phyloP scores from a whole-genome alignment of 768 basidiomycete species.

The Psilocybe azurescens region DNA sequence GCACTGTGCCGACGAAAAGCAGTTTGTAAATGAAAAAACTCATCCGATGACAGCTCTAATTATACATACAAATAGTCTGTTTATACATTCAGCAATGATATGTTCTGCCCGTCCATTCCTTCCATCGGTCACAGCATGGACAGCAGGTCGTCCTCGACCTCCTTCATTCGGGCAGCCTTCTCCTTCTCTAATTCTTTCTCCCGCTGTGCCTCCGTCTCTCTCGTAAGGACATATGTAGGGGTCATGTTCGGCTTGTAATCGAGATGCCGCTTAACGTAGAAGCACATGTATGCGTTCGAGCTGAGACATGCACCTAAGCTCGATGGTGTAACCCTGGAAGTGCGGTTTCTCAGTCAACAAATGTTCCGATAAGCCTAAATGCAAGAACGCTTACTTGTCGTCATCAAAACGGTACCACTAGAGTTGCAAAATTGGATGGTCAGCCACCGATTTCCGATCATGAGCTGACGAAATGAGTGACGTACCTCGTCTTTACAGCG shows the following conservation, averaged over 20 bases:
- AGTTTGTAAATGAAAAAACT: background rate
- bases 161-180: slow-evolving; percentile 56
- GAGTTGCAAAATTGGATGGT: slow-evolving; percentile 2
- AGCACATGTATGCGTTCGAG: slow-evolving; percentile 92
- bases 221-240: slow-evolving; percentile 68
- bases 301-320: slow-evolving; percentile 68
- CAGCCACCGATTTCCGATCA: background rate
- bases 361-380: slow-evolving; percentile 2
- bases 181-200: slow-evolving; percentile 53
- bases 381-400: slow-evolving; percentile 68
- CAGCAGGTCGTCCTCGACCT: slow-evolving; percentile 62
- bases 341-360: slow-evolving; percentile 1
- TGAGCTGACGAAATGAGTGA: slow-evolving; percentile 14
- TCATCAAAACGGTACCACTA: slow-evolving; percentile 97
- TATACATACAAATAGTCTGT: background rate
- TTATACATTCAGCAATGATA: background rate
- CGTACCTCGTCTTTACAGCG: slow-evolving; percentile 85
- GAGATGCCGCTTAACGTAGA: slow-evolving; percentile 89
- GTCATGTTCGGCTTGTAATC: slow-evolving; percentile 79
- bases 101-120: background rate
- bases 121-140: slow-evolving; percentile 2
- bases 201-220: slow-evolving; percentile 66
- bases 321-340: slow-evolving; percentile 69
- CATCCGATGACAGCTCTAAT: background rate
- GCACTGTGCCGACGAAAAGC: background rate